Base-by-base conservation (phyloP, 1,284 basidiomycete genomes). In the Ceratorhiza oryzae-sativae region DNA sequence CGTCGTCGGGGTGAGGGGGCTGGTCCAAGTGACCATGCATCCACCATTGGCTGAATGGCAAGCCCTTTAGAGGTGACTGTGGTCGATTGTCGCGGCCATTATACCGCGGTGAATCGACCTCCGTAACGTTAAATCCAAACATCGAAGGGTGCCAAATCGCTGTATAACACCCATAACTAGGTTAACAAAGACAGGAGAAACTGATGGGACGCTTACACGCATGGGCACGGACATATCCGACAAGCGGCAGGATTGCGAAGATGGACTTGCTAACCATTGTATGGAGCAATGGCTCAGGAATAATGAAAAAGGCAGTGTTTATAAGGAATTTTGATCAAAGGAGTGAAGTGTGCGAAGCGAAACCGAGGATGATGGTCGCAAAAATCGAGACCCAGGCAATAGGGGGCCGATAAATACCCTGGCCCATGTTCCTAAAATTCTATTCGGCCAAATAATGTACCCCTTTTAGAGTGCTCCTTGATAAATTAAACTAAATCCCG, bases 41-140 rank as follows among this genome's bases (percentile, higher is more conserved):
- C 90, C 90, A 92, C 90, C 90, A 91, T 73, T 89, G 77, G 23
- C 83, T 75, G 77, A 90, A 90, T 2, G 84, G 76, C 76, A 84
- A 80, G 76, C 86, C 76, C 51, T 80, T 81, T 6, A 91, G 82
- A 1, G 89, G 89, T 2, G 83, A 80, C 32, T 87, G 86, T 10
- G 84, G 82, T 5, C 84, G 84, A 77, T 87, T 86, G 78, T 88
- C 87, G 77, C 87, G 87, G 8, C 82, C 74, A 74, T 83, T 86
- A 4, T 83, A 84, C 67, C 82, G 73, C 39, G 60, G 60, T 13
- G 60, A 63, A 23, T 63, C 49, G 60, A 45, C 34, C 10, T 78
- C 77, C 20, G 86, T 86, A 13, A 87, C 86, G 73, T 88, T 88
- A 81, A 88, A 88, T 15, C 88, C 87, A 75, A 76, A 83, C 80